phyloP scores from a whole-genome alignment of 2,329 filamentous ascomycete species.

The Sporothrix brasiliensis region DNA sequence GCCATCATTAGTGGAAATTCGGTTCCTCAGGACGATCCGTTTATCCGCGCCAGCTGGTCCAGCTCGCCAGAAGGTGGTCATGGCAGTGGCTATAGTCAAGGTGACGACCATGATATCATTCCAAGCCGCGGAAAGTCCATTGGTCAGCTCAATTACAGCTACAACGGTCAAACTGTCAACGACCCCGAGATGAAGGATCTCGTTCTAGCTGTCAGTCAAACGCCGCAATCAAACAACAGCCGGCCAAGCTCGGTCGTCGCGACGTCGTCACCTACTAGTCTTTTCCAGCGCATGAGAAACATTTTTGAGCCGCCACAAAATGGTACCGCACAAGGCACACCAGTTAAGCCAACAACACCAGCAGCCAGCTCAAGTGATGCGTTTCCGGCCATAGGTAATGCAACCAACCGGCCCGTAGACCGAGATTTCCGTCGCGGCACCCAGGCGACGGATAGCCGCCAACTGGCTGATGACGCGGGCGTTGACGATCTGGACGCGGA shows the following conservation, averaged over 20 bases:
- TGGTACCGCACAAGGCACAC: background rate
- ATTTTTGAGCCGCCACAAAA: slow-evolving; percentile 45
- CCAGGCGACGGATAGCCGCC: background rate
- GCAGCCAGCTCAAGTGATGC: slow-evolving; percentile 30
- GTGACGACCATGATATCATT: slow-evolving; percentile 37
- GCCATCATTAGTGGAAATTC: slow-evolving; percentile 30
- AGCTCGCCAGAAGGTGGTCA: slow-evolving; percentile 27
- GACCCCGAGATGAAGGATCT: slow-evolving; percentile 21
- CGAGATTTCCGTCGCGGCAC: slow-evolving; percentile 24
- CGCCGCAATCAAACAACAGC: background rate
- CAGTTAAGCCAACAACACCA: background rate
- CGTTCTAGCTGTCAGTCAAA: background rate
- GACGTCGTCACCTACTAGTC: slow-evolving; percentile 37
- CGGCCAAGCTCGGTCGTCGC: slow-evolving; percentile 33
- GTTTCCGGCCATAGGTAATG: slow-evolving; percentile 37
- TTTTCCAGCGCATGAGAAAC: slow-evolving; percentile 49
- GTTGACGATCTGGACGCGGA: slow-evolving; percentile 31
- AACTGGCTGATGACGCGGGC: slow-evolving; percentile 29
- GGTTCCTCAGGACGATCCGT: slow-evolving; percentile 41
- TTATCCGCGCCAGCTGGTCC: slow-evolving; percentile 43
- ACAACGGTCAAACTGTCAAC: slow-evolving; percentile 27
- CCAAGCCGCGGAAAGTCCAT: slow-evolving; percentile 10
- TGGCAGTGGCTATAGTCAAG: background rate
- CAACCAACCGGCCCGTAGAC: slow-evolving; percentile 33
- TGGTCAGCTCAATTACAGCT: slow-evolving; percentile 39